phyloP scores from a whole-genome alignment of 2,329 filamentous ascomycete species.

The Diaporthe citri region DNA sequence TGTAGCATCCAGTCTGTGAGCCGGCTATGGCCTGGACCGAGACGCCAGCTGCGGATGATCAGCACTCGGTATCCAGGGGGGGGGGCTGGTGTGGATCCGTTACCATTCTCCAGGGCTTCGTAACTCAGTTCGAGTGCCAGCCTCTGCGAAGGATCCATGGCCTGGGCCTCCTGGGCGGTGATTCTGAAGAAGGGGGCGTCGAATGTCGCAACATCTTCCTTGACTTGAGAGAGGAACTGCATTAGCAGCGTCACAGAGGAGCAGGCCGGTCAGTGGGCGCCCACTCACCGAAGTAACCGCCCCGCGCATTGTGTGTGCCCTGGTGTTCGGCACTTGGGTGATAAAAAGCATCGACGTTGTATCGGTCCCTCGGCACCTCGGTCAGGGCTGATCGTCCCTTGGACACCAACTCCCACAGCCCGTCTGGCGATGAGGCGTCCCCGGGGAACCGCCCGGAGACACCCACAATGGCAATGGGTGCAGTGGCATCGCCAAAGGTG shows the following conservation, averaged over 20 bases:
- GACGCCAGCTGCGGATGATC: conserved; percentile 23
- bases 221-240: not conserved
- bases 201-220: conserved; percentile 29
- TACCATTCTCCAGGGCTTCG: conserved; percentile 8
- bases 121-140: conserved; percentile 21
- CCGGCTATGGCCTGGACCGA: conserved; percentile 22
- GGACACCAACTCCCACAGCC: conserved; percentile 20
- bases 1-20: conserved; percentile 26
- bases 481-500: not conserved
- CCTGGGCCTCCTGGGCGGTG: conserved; percentile 15
- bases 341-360: conserved; percentile 38
- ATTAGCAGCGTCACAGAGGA: conserved; percentile 21
- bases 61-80: not conserved
- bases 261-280: not conserved
- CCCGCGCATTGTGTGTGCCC: conserved; percentile 16
- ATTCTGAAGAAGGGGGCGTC: not conserved
- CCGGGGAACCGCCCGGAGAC: conserved; percentile 27
- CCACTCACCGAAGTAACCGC: conserved; percentile 20
- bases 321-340: conserved; percentile 25
- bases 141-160: conserved; percentile 9
- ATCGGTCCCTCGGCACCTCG: conserved; percentile 35
- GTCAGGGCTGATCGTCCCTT: conserved; percentile 16
- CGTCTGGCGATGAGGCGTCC: conserved; percentile 16
- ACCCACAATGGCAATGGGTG: conserved; percentile 14
- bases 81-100: not conserved